Evolutionary conservation across 768 basidiomycete genomes (phyloP).

Genomic region (Auricularia cornea): DNA sequence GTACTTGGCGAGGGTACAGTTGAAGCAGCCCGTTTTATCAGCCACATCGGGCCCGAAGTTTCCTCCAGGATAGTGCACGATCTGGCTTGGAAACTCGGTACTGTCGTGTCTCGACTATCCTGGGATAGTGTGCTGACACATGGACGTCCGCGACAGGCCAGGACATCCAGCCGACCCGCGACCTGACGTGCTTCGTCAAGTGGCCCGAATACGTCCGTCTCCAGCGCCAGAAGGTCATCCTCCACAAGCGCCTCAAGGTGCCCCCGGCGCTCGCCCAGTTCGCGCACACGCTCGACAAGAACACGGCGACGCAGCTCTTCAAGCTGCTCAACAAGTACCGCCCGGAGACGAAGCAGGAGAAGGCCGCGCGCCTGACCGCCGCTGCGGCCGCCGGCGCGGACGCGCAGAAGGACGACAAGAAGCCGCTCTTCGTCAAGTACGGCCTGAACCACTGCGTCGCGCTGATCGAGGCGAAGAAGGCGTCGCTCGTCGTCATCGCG

Average conservation of each 20-base stretch:
- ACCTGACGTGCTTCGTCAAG: constrained; percentile 96
- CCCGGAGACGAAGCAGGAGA: constrained; percentile 92
- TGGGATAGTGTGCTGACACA: too few relatives aligned
- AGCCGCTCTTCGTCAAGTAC: constrained; percentile 92
- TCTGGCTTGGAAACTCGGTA: too few relatives aligned
- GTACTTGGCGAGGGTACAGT: too few relatives aligned
- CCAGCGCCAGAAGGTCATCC: constrained; percentile 97
- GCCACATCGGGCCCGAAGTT: too few relatives aligned
- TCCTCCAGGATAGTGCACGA: too few relatives aligned
- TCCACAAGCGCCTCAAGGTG: constrained; percentile 95
- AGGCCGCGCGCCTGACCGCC: constrained; percentile 84
- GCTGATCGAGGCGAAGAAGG: constrained; percentile 96
- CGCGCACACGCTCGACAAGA: constrained; percentile 97
- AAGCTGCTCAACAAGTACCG: constrained; percentile 93
- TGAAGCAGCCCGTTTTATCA: too few relatives aligned
- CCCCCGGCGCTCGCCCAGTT: constrained; percentile 98
- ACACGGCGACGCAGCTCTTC: constrained; percentile 97
- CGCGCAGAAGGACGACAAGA: constrained; percentile 69
- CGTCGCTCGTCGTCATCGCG: constrained; percentile 87
- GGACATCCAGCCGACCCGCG: constrained; percentile 81
- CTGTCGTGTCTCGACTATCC: too few relatives aligned
- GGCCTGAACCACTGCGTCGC: constrained; percentile 96
- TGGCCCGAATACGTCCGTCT: constrained; percentile 99
- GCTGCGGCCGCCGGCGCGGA: constrained; percentile 71
- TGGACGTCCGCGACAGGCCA: too few relatives aligned